These are phyloP conservation scores for Volutella citrinella DNA, from an alignment of 2,329 filamentous ascomycete genomes.

Conservation along the genomic window DNA sequence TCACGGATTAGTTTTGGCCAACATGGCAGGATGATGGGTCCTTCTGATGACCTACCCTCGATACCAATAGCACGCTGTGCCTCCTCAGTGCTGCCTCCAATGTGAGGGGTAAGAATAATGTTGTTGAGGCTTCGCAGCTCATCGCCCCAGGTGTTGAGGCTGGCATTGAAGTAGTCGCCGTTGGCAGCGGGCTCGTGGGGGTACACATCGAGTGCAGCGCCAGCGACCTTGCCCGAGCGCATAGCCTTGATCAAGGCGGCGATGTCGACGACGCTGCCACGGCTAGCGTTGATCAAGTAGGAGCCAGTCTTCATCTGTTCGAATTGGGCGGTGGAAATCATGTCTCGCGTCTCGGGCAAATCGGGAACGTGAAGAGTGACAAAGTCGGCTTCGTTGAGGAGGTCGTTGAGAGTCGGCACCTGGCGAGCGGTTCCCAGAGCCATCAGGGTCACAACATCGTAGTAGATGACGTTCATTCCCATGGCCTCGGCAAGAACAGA, in stretches of 20 bases:
- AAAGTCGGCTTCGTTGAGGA: slow-evolving; percentile 82
- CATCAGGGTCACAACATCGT: slow-evolving; percentile 93
- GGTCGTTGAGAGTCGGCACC: slow-evolving; percentile 70
- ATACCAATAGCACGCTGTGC: slow-evolving; percentile 94
- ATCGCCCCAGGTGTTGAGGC: slow-evolving; percentile 79
- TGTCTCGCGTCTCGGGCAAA: slow-evolving; percentile 84
- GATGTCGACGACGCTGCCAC: slow-evolving; percentile 92
- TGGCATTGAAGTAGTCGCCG: slow-evolving; percentile 87
- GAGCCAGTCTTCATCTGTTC: slow-evolving; percentile 87
- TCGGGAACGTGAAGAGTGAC: slow-evolving; percentile 94
- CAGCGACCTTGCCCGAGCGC: slow-evolving; percentile 81
- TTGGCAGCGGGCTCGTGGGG: slow-evolving; percentile 92
- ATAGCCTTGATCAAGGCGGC: slow-evolving; percentile 85
- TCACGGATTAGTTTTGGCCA: slow-evolving; percentile 14
- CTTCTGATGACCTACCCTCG: slow-evolving; percentile 63
- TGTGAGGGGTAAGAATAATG: slow-evolving; percentile 92
- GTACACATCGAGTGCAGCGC: slow-evolving; percentile 95
- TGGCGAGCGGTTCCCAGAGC: slow-evolving; percentile 84
- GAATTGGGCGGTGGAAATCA: slow-evolving; percentile 80
- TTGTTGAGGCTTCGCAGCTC: slow-evolving; percentile 85
- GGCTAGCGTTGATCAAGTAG: slow-evolving; percentile 94
- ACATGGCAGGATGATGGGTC: too few species aligned
- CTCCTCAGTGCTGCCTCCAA: slow-evolving; percentile 96
- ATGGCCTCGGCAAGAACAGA: slow-evolving; percentile 95
- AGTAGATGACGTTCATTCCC: slow-evolving; percentile 98